These are phyloP conservation scores for Tagetes patula DNA, from an alignment of 129 eudicot genomes.

Conservation along the genomic window DNA sequence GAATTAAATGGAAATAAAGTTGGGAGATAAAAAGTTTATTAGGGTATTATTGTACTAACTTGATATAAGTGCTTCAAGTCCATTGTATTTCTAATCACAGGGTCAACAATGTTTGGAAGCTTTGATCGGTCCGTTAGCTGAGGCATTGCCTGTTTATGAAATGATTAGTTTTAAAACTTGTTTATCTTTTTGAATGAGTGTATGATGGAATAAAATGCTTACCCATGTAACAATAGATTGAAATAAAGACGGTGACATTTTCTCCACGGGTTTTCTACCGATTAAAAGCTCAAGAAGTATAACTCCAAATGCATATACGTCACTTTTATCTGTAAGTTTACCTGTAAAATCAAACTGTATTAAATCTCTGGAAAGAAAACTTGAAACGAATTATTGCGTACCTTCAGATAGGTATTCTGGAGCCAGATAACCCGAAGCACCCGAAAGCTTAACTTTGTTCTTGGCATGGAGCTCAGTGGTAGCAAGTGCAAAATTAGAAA, in stretches of 20 bases:
- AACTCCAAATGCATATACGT: constrained; percentile 92
- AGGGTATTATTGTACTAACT: constrained; percentile 40
- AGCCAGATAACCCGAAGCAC: constrained; percentile 79
- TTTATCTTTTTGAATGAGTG: neutral
- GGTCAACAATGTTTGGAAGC: constrained; percentile 85
- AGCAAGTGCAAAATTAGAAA: constrained; percentile 89
- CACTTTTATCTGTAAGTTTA: constrained; percentile 93
- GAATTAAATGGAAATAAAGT: too few relatives aligned
- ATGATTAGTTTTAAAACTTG: neutral
- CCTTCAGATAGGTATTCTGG: constrained; percentile 91
- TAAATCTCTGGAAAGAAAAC: constrained; percentile 1
- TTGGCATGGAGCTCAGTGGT: constrained; percentile 54
- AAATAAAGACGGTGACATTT: constrained; percentile 60
- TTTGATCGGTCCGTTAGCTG: constrained; percentile 80
- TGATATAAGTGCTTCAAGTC: constrained; percentile 89
- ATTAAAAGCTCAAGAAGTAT: constrained; percentile 85
- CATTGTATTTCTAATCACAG: constrained; percentile 69
- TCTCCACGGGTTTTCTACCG: constrained; percentile 87
- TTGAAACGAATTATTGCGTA: constrained; percentile 28
- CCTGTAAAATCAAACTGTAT: constrained; percentile 42
- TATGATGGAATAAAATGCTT: constrained; percentile 15
- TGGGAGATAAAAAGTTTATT: neutral
- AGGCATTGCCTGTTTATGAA: constrained; percentile 73
- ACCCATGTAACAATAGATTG: constrained; percentile 93
- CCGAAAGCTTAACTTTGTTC: constrained; percentile 67